Base-by-base conservation (phyloP, 805 yeast species). In the Candida easanensis region DNA sequence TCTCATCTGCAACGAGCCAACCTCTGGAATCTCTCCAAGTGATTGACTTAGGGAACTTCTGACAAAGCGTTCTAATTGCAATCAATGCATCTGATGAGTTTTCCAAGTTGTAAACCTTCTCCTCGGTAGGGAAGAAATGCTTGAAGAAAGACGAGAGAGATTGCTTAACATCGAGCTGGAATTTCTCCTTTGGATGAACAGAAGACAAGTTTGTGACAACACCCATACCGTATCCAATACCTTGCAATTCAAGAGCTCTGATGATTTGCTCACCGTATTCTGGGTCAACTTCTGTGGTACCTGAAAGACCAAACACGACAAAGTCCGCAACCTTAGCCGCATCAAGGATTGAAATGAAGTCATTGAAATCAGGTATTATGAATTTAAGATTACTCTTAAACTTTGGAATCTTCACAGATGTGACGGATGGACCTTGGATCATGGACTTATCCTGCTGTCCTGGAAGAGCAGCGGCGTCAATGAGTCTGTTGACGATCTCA, bases 11-110 rank as follows among this genome's bases (percentile, higher is more conserved):
- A 9, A 93, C 74, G 41, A 93, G 41, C 66, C 89, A 93, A 7
- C 96, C 91, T 59, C 99, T 74, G n/a, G 81, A 67, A 54, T 91
- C 97, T 66, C 98, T 82, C 98, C 99, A 93, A 19, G 77, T 78
- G 36, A 95, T 71, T 1, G 87, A 79, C 58, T 81, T 82, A 21
- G 99, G 99, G 55, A 82, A 78, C 65, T 82, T 86, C 57, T 91
- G 97, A 58, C 96, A 85, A 20, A 93, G 56, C 4, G 73, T 70
- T 62, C 99, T 78, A 33, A 85, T 70, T 34, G 87, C 81, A 55
- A 84, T 86, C 16, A 74, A 52, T n/a, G 85, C 73, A 51, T 93
- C 98, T 2, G 85, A 71, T 14, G 69, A 65, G 37, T 66, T 69
- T 51, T 88, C 95, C 40, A 88, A 63, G 34, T 83, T 80, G 63